Evolutionary conservation across 2,329 filamentous ascomycete genomes (phyloP).

Genomic region (Zymoseptoria tritici): DNA sequence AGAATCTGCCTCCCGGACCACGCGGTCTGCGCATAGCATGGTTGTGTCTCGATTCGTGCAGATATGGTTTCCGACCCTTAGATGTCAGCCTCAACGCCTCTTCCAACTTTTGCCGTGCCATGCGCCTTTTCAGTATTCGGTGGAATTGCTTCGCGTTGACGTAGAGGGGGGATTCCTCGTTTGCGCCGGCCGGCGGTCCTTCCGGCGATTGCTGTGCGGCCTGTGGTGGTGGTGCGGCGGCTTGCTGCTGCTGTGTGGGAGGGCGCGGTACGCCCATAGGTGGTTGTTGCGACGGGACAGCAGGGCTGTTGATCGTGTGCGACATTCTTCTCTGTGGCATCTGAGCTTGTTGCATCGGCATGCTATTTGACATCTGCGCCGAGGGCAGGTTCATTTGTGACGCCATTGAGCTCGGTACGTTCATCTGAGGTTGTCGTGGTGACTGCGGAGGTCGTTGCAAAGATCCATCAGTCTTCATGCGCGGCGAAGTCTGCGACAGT

Average conservation of each 20-base stretch:
- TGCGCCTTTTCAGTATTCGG: constrained; percentile 86
- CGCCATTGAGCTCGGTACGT: constrained; percentile 36
- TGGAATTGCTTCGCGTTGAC: constrained; percentile 99
- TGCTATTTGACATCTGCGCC: constrained; percentile 46
- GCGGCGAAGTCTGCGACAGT: constrained; percentile 63
- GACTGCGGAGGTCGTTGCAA: constrained; percentile 65
- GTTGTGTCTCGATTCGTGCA: constrained; percentile 95
- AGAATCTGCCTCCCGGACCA: constrained; percentile 87
- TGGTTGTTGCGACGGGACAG: constrained; percentile 24
- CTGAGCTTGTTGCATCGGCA: constrained; percentile 30
- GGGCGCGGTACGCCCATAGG: constrained; percentile 58
- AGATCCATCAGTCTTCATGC: constrained; percentile 58
- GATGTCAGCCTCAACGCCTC: constrained; percentile 86
- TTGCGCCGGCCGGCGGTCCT: constrained; percentile 55
- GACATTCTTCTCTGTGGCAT: constrained; percentile 57
- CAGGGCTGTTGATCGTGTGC: constrained; percentile 67
- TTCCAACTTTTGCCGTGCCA: constrained; percentile 87
- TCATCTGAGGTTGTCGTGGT: constrained; percentile 59
- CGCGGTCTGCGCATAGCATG: constrained; percentile 94
- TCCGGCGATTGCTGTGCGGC: constrained; percentile 65
- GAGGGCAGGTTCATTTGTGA: constrained; percentile 44
- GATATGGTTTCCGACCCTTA: constrained; percentile 92
- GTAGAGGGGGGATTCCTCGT: constrained; percentile 89
- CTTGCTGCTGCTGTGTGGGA: constrained; percentile 61
- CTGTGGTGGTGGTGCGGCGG: constrained; percentile 43